Evolutionary conservation across 805 yeast genomes (phyloP), one percentile per base, ranked within the genome.

Genomic region (Cyberlindnera nakhonratchasimensis): DNA sequence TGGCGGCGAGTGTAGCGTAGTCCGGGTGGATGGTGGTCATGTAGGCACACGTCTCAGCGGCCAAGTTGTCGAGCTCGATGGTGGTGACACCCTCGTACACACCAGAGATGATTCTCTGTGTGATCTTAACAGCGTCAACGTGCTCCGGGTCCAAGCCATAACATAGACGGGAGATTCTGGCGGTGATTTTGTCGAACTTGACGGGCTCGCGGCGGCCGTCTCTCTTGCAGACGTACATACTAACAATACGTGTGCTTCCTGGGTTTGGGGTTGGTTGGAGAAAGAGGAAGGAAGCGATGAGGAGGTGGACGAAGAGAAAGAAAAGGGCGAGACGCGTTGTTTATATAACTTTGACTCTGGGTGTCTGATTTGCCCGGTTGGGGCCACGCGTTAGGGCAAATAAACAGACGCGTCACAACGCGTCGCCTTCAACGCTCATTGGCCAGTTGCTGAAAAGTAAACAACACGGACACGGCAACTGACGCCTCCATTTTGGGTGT

Each of bases 1-100:
- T 82, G 22, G 98, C 97, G 37, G 96, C 98, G 55, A 90, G 72
- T 24, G 80, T 79, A 20, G 97, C 96, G 58, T 93, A 89, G 67
- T 93, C 98, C 10, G 98, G 98, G 66, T 93, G 99, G 49, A 86
- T 78, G 10, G 98, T 91, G 47, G 98, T 88, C 96, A 93, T 86
- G 62, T 84, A 85, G 29, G 98, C 98, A 43, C 96, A 93, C 24
- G 97, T 91, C 69, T 93, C 99, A 29, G 98, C 96, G 13, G 50
- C 44, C 32, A 48, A 26, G 39, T 48, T 43, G 36, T 43, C 46
- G 22, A 48, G 29, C 37, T 48, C 46, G 43, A 84, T 77, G 42
- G 98, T 93, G 58, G 91, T 89, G 40, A 93, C 99, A 58, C 98
- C 98, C 59, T 88, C 95, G 65, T 91, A 93, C 43, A 93, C 96